Conservation (phyloP, 164 flowering plant genomes). For the Kalanchoe fedtschenkoi region DNA sequence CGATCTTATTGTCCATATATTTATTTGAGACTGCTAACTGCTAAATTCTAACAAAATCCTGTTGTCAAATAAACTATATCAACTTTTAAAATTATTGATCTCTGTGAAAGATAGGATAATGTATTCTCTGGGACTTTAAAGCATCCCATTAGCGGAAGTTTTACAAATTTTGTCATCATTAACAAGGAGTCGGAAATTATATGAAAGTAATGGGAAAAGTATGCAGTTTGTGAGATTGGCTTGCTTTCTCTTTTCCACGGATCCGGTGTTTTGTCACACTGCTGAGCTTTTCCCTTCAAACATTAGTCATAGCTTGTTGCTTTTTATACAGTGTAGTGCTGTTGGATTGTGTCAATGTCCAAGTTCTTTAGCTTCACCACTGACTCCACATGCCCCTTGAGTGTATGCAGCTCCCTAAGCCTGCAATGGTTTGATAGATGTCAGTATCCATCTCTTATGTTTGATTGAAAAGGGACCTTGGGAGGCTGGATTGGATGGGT, state of each 20-base stretch:
- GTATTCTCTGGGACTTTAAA: no score
- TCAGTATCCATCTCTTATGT: neutral
- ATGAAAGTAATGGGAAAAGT: neutral
- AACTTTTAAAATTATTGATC: no score
- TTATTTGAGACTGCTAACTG: no score
- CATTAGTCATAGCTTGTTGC: neutral
- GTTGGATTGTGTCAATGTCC: conserved; percentile 66
- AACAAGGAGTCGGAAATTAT: neutral
- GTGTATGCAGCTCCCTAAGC: conserved; percentile 65
- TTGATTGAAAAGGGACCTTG: neutral
- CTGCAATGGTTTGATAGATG: conserved; percentile 14
- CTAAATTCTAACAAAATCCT: no score
- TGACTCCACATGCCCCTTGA: conserved; percentile 73
- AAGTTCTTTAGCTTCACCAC: conserved; percentile 69
- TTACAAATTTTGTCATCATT: neutral
- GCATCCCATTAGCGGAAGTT: neutral
- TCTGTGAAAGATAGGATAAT: no score
- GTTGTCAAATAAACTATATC: no score
- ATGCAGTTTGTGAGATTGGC: neutral
- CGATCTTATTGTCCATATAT: no score
- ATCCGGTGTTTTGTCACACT: neutral
- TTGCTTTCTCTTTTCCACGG: neutral
- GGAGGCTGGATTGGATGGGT: neutral
- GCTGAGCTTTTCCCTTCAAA: neutral
- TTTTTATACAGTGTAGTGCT: conserved; percentile 56